These are phyloP conservation scores for Colletotrichum siamense DNA, from an alignment of 2,329 filamentous ascomycete species.

Conservation along the genomic window DNA sequence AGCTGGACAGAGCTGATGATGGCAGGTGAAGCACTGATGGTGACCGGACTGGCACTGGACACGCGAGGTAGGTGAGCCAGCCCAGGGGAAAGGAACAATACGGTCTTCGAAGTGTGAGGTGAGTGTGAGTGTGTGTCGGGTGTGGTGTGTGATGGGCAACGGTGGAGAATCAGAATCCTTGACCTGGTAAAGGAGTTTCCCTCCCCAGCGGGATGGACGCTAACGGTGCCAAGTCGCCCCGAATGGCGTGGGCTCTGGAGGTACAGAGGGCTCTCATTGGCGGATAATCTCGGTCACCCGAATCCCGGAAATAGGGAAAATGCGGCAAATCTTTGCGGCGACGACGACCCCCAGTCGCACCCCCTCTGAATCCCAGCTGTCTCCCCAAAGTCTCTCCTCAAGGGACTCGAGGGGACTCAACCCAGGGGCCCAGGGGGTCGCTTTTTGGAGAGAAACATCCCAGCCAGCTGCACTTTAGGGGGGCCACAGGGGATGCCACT, in stretches of 20 bases:
- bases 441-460: not conserved
- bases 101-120: not conserved
- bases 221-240: constrained; percentile 15
- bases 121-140: not conserved
- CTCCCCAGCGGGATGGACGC: constrained; percentile 2
- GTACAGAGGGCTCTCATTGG: constrained; percentile 7
- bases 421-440: not conserved
- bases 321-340: constrained; percentile 19
- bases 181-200: constrained; percentile 3
- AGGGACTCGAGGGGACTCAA: not conserved
- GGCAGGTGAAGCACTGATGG: not conserved
- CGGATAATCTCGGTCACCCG: constrained; percentile 15
- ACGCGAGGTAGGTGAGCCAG: not conserved
- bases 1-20: not conserved
- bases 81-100: not conserved
- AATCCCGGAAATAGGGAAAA: constrained; percentile 24
- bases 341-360: not conserved
- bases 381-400: not conserved
- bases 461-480: not conserved
- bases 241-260: not conserved
- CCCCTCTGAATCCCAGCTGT: not conserved
- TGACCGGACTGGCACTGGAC: not conserved
- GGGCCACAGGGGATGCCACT: not conserved
- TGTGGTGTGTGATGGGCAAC: not conserved
- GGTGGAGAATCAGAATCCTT: not conserved